Conservation (phyloP, 805 yeast species). For the Candida mattraensis region DNA sequence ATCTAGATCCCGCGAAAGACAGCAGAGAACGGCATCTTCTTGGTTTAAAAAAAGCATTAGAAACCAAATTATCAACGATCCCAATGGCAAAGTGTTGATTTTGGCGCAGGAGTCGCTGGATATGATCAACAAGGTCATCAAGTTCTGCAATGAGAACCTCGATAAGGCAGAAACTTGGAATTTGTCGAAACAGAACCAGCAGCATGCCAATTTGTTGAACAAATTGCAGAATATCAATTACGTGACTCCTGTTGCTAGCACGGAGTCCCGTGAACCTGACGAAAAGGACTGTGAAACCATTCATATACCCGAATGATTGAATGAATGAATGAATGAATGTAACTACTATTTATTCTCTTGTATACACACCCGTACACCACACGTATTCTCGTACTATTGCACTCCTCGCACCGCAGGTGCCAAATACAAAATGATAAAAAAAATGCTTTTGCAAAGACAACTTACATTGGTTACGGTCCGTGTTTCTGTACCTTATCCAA, state of each 20-base stretch:
- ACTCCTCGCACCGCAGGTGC: neutral
- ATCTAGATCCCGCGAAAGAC: conserved; percentile 2
- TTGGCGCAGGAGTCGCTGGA: conserved; percentile 88
- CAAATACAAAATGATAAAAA: neutral
- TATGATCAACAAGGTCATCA: conserved; percentile 79
- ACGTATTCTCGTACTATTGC: neutral
- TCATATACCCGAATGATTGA: no score
- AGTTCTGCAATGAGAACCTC: conserved; percentile 81
- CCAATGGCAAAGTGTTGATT: conserved; percentile 71
- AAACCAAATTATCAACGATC: conserved; percentile 35
- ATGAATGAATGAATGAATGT: no score
- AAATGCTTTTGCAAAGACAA: no score
- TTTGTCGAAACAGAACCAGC: conserved; percentile 29
- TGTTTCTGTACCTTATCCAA: conserved; percentile 1
- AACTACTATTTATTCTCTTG: no score
- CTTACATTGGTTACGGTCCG: neutral
- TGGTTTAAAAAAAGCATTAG: conserved; percentile 32
- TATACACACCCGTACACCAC: conserved; percentile 4
- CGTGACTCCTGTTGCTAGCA: conserved; percentile 11
- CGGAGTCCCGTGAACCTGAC: conserved; percentile 5
- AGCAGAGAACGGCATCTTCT: conserved; percentile 3
- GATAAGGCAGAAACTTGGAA: conserved; percentile 85
- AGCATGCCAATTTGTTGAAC: conserved; percentile 26
- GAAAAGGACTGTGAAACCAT: conserved; percentile 8
- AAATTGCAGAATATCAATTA: conserved; percentile 29